Evolutionary conservation across 1,284 basidiomycete species (phyloP), one percentile per base, ranked within the genome.

Genomic region (Ganoderma boninense): DNA sequence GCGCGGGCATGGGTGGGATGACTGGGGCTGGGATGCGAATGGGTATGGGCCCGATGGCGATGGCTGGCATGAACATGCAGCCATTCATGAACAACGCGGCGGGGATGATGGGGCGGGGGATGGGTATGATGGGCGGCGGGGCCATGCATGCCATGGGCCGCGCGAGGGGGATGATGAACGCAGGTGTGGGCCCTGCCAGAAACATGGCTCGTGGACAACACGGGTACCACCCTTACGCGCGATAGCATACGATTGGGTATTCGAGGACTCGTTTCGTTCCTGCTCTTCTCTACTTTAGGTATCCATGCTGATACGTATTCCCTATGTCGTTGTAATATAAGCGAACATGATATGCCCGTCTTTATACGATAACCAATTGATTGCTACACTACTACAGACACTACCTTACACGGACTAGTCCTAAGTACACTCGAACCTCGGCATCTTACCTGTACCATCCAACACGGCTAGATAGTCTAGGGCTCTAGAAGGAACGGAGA

Each of bases 201-300:
- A 83, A 86, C 75, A 86, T 84, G 69, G 85, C 80, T 52, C 85
- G 89, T 32, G 89, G 89, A 74, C 87, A 89, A 73, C 87, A 90
- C 72, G 84, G 83, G 60, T 90, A 87, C 79, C 89, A 90, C 78
- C 89, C 89, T 20, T 90, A 90, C 76, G 84, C 89, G 59, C 85
- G 89, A 73, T 85, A 75, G 69, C 64, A 66, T 54, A 29, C 44
- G 44, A 66, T 40, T 57, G 67, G 68, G 61, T 56, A 32, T 69
- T 61, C 43, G 49, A 40, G 23, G 35, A 67, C 43, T 49, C 56
- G 67, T 40, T 40, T 61, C 52, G 35, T 44, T 61, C 29, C 56
- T 69, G 38, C 43, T 65, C 44, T 60, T 43, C 67, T 57, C 29
- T 60, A 67, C 67, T 52, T 44, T 71, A 74, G 70, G 70, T 71